phyloP scores from a whole-genome alignment of 2,329 filamentous ascomycete genomes.

The Podosphaera fusca region DNA sequence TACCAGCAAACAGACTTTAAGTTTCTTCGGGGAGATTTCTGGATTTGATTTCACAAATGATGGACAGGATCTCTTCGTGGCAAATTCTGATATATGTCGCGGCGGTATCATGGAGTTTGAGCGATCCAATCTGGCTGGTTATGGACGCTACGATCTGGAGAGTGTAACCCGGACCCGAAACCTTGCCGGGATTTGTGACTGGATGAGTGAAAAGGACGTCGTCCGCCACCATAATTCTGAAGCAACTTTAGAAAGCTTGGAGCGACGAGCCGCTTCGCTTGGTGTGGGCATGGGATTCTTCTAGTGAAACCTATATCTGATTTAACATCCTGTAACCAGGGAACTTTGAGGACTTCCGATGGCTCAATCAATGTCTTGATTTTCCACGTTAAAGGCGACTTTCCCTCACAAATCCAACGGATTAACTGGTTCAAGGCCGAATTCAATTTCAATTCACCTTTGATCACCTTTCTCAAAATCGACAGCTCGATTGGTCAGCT shows the following conservation, averaged over 20 bases:
- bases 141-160: conserved; percentile 8
- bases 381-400: too few species aligned
- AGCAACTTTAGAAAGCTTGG: conserved; percentile 5
- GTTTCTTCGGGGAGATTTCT: conserved; percentile 54
- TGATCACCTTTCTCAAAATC: background rate
- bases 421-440: background rate
- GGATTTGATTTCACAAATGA: conserved; percentile 44
- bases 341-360: too few species aligned
- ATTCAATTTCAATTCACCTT: background rate
- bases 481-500: background rate
- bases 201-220: conserved; percentile 7
- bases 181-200: conserved; percentile 1
- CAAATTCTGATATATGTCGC: conserved; percentile 40
- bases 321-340: background rate
- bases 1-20: conserved; percentile 41
- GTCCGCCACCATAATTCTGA: conserved; percentile 4
- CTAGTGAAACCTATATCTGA: conserved; percentile 1
- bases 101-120: conserved; percentile 28
- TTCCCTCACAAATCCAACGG: background rate
- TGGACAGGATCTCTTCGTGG: conserved; percentile 42
- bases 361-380: too few species aligned
- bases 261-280: conserved; percentile 6
- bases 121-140: conserved; percentile 12
- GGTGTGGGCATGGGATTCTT: conserved; percentile 7
- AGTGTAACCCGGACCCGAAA: background rate